These are phyloP conservation scores for Tricholoma hemisulphureum DNA, from an alignment of 768 basidiomycete genomes.

Conservation along the genomic window DNA sequence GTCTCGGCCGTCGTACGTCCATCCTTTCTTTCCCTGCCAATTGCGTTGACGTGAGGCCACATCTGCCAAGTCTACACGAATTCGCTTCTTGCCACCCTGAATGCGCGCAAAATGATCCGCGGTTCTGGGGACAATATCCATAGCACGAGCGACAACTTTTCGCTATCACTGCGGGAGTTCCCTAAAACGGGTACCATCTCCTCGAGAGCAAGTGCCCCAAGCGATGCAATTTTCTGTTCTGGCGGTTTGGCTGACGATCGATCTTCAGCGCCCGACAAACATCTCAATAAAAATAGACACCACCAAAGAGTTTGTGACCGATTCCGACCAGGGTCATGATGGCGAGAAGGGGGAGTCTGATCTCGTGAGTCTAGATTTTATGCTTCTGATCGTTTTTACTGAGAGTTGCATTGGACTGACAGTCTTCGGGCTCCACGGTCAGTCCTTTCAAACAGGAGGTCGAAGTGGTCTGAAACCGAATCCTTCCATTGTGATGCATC, in stretches of 20 bases:
- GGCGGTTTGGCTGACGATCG: background rate
- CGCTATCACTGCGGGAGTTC: slow-evolving; percentile 39
- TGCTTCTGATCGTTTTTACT: background rate
- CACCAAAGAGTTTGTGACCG: slow-evolving; percentile 47
- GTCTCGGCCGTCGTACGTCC: slow-evolving; percentile 54
- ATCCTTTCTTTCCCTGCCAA: background rate
- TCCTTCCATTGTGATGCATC: background rate
- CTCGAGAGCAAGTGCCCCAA: slow-evolving; percentile 28
- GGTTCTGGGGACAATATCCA: slow-evolving; percentile 37
- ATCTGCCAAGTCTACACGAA: slow-evolving; percentile 53
- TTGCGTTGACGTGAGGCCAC: background rate
- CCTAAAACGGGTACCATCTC: slow-evolving; percentile 31
- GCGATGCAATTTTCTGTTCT: background rate
- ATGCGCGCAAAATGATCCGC: slow-evolving; percentile 50
- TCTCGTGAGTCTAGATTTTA: slow-evolving; percentile 8
- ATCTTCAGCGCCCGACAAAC: slow-evolving; percentile 38
- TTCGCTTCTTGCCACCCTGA: slow-evolving; percentile 59
- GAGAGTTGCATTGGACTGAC: background rate
- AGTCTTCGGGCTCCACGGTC: background rate
- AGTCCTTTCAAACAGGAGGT: background rate
- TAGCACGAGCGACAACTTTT: slow-evolving; percentile 40
- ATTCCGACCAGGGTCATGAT: slow-evolving; percentile 35
- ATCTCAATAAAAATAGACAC: slow-evolving; percentile 58
- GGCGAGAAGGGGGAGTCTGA: slow-evolving; percentile 20
- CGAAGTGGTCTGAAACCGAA: background rate